Conservation (phyloP, 2,329 filamentous ascomycete species). For the Trichophyton rubrum region DNA sequence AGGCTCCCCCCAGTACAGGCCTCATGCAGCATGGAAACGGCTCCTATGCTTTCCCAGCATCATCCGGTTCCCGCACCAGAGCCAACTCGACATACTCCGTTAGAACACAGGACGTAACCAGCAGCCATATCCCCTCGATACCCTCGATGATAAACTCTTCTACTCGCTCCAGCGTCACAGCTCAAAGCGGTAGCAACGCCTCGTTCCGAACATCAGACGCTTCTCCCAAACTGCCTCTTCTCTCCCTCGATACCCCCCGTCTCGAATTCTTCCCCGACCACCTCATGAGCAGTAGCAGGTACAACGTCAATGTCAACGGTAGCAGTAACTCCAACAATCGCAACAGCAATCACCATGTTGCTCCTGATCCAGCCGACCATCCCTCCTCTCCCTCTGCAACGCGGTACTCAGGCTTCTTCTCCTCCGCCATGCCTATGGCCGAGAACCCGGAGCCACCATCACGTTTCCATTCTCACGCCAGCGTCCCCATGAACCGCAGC, state of each 20-base stretch:
- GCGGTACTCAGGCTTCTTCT: conserved; percentile 67
- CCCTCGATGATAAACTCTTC: conserved; percentile 43
- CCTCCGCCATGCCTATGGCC: conserved; percentile 70
- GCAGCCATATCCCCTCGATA: conserved; percentile 38
- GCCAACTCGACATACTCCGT: conserved; percentile 44
- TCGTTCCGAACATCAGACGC: conserved; percentile 13
- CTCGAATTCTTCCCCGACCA: conserved; percentile 29
- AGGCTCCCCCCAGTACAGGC: conserved; percentile 35
- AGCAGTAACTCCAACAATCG: conserved; percentile 6
- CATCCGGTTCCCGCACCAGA: conserved; percentile 36
- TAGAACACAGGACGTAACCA: conserved; percentile 37
- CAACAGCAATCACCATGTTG: conserved; percentile 7
- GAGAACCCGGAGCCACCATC: conserved; percentile 40
- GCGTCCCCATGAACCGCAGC: conserved; percentile 11
- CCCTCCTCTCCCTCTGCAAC: conserved; percentile 30
- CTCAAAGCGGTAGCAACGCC: conserved; percentile 10
- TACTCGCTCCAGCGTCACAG: conserved; percentile 38
- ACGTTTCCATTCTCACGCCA: conserved; percentile 8
- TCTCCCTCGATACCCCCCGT: conserved; percentile 36
- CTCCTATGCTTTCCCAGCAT: conserved; percentile 13
- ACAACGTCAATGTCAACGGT: conserved; percentile 5
- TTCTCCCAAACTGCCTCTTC: conserved; percentile 30
- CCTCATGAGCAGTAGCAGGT: conserved; percentile 12
- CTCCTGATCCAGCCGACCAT: conserved; percentile 18
- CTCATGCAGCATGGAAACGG: conserved; percentile 19